Evolutionary conservation across 2,329 filamentous ascomycete species (phyloP), one percentile per base, ranked within the genome.

Genomic region (Dactylellina haptotyla): DNA sequence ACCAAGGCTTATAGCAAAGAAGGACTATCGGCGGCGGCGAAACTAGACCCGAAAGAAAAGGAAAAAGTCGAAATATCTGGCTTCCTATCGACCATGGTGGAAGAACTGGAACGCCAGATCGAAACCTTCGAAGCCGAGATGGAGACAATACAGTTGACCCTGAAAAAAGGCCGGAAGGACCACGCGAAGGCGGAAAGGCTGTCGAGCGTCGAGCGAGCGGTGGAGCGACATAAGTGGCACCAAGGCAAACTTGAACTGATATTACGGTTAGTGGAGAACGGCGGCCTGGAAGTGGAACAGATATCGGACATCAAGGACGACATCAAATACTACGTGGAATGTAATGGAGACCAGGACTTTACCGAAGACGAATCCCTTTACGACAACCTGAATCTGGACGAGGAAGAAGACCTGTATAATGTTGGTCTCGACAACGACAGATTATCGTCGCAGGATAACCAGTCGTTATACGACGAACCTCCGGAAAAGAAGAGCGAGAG

Each of bases 1-100:
- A 99, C 95, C 66, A 99, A 99, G 82, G 95, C 95, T 75, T 99
- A 97, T 83, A 98, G 95, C 75, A 98, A 99, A 85, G 95, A 98
- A 83, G 95, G 95, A 46, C 84, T 99, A 76, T 95, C 92, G 76
- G 91, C 94, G 58, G 92, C 93, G 25, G 89, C 92, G 56, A 96
- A 96, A 82, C 86, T 98, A 76, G 95, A 99, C 83, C 95, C 95
- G n/a, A 96, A 93, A 81, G 95, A 98, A 81, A 92, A 96, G 81
- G 94, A 96, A 80, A 96, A 97, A 83, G 85, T 91, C 75, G 94
- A 98, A 78, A 86, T 91, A 28, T 88, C 89, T 83, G 90, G 97
- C 66, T 98, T 98, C 82, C 84, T 99, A 48, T 89, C 88, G 75
- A 87, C 84, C 67, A 93, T 92, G 87, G 92, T 98, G 62, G 93